Conservation (phyloP, 1,284 basidiomycete genomes). For the Trametes polyzona region DNA sequence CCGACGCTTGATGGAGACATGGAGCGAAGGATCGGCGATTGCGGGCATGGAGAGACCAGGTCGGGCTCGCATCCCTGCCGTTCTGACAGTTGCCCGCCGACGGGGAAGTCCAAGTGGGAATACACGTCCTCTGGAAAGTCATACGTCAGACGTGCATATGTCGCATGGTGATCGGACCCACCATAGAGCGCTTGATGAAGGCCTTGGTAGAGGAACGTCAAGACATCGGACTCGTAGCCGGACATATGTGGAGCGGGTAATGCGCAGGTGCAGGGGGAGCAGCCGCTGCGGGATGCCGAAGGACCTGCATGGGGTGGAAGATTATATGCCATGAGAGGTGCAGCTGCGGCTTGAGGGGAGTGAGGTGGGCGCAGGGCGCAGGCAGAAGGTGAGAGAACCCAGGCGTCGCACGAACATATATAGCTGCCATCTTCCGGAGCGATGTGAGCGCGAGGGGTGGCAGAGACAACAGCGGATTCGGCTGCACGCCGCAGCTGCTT, state of each 20-base stretch:
- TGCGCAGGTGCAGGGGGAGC: not conserved
- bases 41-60: not conserved
- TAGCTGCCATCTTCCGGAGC: conserved; percentile 19
- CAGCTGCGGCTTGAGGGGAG: conserved; percentile 6
- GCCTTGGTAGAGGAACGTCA: conserved; percentile 7
- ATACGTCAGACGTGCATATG: conserved; percentile 2
- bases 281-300: conserved; percentile 1
- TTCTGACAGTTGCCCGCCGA: conserved; percentile 6
- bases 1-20: conserved; percentile 25
- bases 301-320: conserved; percentile 3
- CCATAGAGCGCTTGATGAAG: conserved; percentile 8
- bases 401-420: conserved; percentile 15
- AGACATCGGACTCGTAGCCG: not conserved
- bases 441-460: conserved; percentile 17
- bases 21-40: conserved; percentile 21
- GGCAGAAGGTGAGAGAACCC: not conserved
- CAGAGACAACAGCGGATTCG: conserved; percentile 21
- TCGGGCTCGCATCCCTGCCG: not conserved
- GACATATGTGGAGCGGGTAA: not conserved
- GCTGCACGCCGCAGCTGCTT: conserved; percentile 11
- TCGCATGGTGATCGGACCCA: conserved; percentile 2
- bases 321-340: conserved; percentile 13
- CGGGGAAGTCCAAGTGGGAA: not conserved
- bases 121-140: not conserved
- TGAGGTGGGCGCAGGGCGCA: not conserved